phyloP scores from a whole-genome alignment of 768 basidiomycete species.

The Dacryopinax primogenitus region DNA sequence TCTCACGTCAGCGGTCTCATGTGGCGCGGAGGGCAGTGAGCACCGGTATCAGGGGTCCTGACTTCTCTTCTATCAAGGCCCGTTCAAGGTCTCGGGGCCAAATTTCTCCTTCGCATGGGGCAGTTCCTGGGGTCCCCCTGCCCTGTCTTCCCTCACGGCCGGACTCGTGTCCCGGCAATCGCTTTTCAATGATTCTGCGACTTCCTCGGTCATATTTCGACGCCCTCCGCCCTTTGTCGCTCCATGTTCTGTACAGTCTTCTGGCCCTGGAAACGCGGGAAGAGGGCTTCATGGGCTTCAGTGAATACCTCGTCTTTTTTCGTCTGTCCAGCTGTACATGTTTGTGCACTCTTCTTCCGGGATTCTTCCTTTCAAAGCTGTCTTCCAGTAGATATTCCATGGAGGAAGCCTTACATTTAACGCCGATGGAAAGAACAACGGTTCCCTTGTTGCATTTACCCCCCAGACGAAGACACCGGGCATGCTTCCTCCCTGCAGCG shows the following conservation, averaged over 20 bases:
- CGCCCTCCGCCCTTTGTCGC: background rate
- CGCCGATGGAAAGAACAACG: too few species aligned
- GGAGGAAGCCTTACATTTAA: too few species aligned
- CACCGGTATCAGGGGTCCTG: background rate
- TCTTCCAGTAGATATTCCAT: too few species aligned
- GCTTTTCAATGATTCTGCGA: background rate
- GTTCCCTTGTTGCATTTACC: too few species aligned
- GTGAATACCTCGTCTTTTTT: too few species aligned
- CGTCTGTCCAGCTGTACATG: too few species aligned
- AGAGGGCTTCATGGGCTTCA: too few species aligned
- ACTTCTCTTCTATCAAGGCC: background rate
- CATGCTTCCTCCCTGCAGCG: background rate
- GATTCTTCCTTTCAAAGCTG: too few species aligned
- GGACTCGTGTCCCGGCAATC: constrained; percentile 4
- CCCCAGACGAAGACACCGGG: constrained; percentile 5
- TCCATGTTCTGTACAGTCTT: too few species aligned
- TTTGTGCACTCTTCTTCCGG: too few species aligned
- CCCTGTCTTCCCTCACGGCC: background rate
- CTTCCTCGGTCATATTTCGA: constrained; percentile 1
- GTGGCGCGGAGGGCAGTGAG: background rate
- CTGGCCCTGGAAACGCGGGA: too few species aligned
- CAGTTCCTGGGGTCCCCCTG: background rate
- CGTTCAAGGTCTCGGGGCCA: constrained; percentile 7
- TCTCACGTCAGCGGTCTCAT: constrained; percentile 9
- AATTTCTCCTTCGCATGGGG: background rate